A percentile compares a stretch with the other conserved stretches of the same genome.
Conservation (phyloP, 1,284 basidiomycete species). For the Cutaneotrichosporon mucoides region DNA sequence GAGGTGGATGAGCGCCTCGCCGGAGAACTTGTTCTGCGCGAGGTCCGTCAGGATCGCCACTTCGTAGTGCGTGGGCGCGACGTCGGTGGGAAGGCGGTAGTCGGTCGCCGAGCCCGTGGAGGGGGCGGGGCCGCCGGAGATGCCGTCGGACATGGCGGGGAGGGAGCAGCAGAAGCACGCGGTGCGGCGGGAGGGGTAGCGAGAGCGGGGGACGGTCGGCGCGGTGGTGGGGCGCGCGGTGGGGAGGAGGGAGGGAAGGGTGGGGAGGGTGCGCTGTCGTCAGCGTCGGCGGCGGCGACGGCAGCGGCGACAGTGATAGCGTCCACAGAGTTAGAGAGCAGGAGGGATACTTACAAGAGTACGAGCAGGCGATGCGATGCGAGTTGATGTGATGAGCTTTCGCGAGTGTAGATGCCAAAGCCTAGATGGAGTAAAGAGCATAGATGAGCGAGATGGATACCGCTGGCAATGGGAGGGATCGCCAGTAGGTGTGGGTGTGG, state of each 20-base stretch:
- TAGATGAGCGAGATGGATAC: background rate
- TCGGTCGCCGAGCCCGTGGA: conserved; percentile 32
- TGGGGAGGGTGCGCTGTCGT: background rate
- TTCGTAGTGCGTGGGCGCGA: conserved; percentile 65
- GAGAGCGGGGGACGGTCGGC: background rate
- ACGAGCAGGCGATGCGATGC: background rate
- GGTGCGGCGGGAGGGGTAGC: conserved; percentile 2
- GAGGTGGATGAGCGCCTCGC: conserved; percentile 74
- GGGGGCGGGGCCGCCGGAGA: conserved; percentile 26
- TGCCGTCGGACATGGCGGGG: conserved; percentile 14
- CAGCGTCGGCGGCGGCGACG: background rate
- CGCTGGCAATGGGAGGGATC: too few species aligned
- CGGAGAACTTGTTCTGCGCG: conserved; percentile 66
- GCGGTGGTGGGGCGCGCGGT: background rate
- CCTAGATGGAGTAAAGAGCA: conserved; percentile 7
- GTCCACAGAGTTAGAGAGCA: too few species aligned
- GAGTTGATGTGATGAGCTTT: background rate
- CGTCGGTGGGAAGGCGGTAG: conserved; percentile 71
- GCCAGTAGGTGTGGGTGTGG: too few species aligned
- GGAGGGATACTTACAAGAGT: conserved; percentile 4
- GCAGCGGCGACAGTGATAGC: too few species aligned
- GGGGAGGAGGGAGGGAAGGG: background rate
- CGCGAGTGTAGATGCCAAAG: conserved; percentile 5
- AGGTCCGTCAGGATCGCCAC: conserved; percentile 80
- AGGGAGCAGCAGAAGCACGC: conserved; percentile 20